These are phyloP conservation scores for Trichopus zeylanicus DNA, from an alignment of 116 monocot genomes.

Conservation along the genomic window DNA sequence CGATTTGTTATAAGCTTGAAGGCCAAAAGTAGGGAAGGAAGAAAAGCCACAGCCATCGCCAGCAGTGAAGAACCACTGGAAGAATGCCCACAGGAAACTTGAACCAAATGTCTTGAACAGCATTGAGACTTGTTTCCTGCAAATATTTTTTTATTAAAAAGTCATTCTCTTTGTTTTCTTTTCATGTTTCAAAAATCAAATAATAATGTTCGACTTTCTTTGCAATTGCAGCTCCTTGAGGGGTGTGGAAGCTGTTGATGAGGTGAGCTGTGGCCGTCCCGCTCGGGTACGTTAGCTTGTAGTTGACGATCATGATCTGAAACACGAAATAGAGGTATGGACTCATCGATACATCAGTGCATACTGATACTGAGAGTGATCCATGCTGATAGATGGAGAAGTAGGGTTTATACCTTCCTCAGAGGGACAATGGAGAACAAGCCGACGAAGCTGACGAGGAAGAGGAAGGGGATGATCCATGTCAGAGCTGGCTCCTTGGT, in stretches of 20 bases:
- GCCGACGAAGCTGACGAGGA: conserved; percentile 23
- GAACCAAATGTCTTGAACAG: conserved; percentile 4
- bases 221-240: background rate
- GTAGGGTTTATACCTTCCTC: conserved; percentile 20
- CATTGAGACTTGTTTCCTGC: conserved; percentile 11
- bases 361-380: no score
- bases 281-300: background rate
- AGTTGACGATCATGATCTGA: conserved; percentile 4
- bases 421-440: conserved; percentile 17
- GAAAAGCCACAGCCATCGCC: conserved; percentile 12
- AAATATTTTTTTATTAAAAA: no score
- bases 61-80: conserved; percentile 20
- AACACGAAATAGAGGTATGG: no score
- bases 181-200: background rate
- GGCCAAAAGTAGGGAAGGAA: conserved; percentile 16
- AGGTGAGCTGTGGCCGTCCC: background rate
- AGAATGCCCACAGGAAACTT: conserved; percentile 16
- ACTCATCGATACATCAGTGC: no score
- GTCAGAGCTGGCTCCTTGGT: conserved; percentile 14
- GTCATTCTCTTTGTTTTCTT: no score
- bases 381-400: no score
- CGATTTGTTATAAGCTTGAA: conserved; percentile 15
- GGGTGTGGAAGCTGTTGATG: conserved; percentile 1
- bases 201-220: background rate
- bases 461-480: conserved; percentile 19